Conservation (phyloP, 768 basidiomycete species). For the Macrolepiota fuliginosa region DNA sequence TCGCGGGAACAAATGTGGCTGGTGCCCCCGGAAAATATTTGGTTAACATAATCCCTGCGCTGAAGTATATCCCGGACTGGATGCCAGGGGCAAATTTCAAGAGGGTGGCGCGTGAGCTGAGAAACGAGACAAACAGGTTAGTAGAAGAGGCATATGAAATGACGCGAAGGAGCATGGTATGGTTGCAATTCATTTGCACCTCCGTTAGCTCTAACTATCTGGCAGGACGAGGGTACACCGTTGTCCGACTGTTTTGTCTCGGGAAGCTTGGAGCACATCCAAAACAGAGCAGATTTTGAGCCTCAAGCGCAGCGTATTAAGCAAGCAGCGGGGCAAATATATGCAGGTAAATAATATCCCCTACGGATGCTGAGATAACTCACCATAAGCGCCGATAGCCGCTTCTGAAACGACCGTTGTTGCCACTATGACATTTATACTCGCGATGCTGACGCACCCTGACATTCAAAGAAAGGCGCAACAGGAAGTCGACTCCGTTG, state of each 20-base stretch:
- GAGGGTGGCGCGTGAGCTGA: neutral
- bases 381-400: neutral
- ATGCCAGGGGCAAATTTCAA: slow-evolving; percentile 13
- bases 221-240: neutral
- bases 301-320: neutral
- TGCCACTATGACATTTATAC: too few relatives aligned
- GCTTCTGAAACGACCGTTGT: slow-evolving; percentile 22
- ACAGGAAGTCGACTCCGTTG: slow-evolving; percentile 7
- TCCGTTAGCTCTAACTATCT: neutral
- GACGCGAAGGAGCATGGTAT: neutral
- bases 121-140: neutral
- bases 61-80: slow-evolving; percentile 13
- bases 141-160: neutral
- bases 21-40: slow-evolving; percentile 6
- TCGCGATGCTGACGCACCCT: too few relatives aligned
- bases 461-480: slow-evolving; percentile 5
- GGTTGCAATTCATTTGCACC: neutral
- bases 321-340: neutral
- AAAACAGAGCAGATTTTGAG: neutral
- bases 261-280: neutral
- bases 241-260: neutral
- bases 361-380: neutral
- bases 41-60: slow-evolving; percentile 3
- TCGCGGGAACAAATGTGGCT: neutral
- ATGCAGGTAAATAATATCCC: neutral